phyloP scores from a whole-genome alignment of 148 eudicot genomes.

The Camellia lanceoleosa region DNA sequence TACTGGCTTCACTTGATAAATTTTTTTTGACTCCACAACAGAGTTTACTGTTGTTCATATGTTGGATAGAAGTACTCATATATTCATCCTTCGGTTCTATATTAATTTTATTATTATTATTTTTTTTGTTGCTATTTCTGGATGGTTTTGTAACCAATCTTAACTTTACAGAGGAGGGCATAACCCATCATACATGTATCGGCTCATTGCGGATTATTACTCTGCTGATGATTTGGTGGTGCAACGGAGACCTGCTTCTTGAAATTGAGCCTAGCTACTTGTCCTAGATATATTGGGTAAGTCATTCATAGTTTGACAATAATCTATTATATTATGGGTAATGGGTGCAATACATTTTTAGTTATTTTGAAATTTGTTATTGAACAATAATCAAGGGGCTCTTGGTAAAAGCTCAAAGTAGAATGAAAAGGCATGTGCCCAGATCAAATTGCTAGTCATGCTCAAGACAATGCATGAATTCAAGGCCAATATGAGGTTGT shows the following conservation, averaged over 20 bases:
- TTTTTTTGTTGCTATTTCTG: not conserved
- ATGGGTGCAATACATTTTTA: not conserved
- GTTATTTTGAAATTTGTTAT: not conserved
- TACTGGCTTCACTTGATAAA: conserved; percentile 3
- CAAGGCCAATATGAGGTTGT: not conserved
- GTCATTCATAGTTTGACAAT: not conserved
- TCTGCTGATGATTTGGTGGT: conserved; percentile 88
- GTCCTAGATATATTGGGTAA: conserved; percentile 16
- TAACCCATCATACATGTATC: conserved; percentile 92
- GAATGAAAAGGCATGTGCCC: not conserved
- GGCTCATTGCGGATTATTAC: conserved; percentile 91
- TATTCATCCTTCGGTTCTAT: not conserved
- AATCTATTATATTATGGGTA: not conserved
- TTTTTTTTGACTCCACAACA: not conserved
- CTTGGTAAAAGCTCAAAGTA: not conserved
- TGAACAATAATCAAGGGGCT: not conserved
- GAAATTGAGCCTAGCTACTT: conserved; percentile 28
- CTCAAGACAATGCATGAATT: not conserved
- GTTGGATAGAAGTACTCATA: not conserved
- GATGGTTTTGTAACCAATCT: not conserved
- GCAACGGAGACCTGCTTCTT: conserved; percentile 54
- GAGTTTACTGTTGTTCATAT: not conserved
- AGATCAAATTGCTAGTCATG: not conserved
- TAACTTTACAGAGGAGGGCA: conserved; percentile 82
- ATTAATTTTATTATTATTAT: not conserved